Percentiles rank a stretch among this genome's conserved stretches.
Conservation (phyloP, 805 yeast species). For the Lipomyces lipofer region DNA sequence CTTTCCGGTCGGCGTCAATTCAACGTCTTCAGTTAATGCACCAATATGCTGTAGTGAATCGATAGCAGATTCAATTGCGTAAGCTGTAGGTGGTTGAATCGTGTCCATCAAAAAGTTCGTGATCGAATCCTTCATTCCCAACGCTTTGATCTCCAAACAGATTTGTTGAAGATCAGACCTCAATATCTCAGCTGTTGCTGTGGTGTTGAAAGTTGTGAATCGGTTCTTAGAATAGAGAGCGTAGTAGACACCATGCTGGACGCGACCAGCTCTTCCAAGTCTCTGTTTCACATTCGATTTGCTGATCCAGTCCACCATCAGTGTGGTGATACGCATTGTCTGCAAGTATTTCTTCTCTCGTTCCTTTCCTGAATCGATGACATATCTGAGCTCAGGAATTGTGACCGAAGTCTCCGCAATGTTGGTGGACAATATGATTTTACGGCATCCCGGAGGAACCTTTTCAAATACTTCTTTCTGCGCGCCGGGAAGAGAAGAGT, state of each 20-base stretch:
- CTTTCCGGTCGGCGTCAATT: constrained; percentile 25
- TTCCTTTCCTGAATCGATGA: constrained; percentile 75
- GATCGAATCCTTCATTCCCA: constrained; percentile 18
- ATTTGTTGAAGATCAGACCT: constrained; percentile 30
- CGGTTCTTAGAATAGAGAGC: constrained; percentile 54
- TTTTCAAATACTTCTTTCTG: constrained; percentile 64
- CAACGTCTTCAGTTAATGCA: constrained; percentile 24
- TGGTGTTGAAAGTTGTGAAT: neutral
- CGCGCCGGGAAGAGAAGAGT: constrained; percentile 41
- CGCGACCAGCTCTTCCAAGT: constrained; percentile 83
- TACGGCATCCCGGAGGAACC: constrained; percentile 52
- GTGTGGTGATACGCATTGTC: constrained; percentile 68
- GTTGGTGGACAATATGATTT: constrained; percentile 80
- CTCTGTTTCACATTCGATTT: constrained; percentile 80
- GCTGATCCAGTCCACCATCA: constrained; percentile 73
- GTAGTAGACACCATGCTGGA: constrained; percentile 69
- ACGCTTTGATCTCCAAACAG: constrained; percentile 24
- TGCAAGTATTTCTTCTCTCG: constrained; percentile 77
- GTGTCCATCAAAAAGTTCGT: constrained; percentile 15
- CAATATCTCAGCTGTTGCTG: constrained; percentile 27
- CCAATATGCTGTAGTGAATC: constrained; percentile 20
- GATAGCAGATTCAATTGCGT: constrained; percentile 21
- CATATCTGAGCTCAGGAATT: constrained; percentile 75
- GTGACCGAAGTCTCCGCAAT: constrained; percentile 90
- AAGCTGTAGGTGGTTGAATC: constrained; percentile 27